Evolutionary conservation across 306 rosid genomes (phyloP), one percentile per base, ranked within the genome.

Genomic region (Calophaca sinica): DNA sequence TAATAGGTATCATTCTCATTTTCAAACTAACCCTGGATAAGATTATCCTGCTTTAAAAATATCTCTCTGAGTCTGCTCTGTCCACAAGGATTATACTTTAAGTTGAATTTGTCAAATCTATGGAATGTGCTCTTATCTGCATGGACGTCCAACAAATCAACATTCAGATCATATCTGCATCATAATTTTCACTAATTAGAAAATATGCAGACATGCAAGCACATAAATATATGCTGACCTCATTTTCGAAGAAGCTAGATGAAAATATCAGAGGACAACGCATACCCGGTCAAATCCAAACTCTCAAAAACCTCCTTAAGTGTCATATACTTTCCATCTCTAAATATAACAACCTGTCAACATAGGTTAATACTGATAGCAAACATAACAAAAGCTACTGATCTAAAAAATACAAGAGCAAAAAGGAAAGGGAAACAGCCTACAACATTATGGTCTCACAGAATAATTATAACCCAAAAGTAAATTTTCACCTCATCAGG

Each of bases 61-160:
- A 92, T 92, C 86, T 92, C 98, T 78, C 98, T 83, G 39, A 92
- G 96, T 84, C 98, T 87, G 76, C 98, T 92, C 84, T 92, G 98
- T 66, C 98, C 98, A 82, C 96, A 92, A 45, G 98, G 98, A 84
- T 92, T 92, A 82, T 92, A 92, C 88, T 92, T 92, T 3, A 92
- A 86, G 86, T 92, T 92, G 91, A 92, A 92, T 62, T 92, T 92
- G 86, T 92, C 98, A 84, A 92, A 92, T 73, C 98, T 91, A 80
- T 92, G 98, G 66, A 92, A 92, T 55, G 98, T 92, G 75, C 89
- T 92, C 86, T 92, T 92, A 82, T 92, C 98, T 41, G 98, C 98
- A 88, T 92, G 98, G 54, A 90, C 96, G 72, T 92, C 98, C 84
- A 92, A 80, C 62, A 92, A 85, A 83, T 92, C 98, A 61, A 90